phyloP scores from a whole-genome alignment of 129 eudicot genomes.

The Silybum marianum region DNA sequence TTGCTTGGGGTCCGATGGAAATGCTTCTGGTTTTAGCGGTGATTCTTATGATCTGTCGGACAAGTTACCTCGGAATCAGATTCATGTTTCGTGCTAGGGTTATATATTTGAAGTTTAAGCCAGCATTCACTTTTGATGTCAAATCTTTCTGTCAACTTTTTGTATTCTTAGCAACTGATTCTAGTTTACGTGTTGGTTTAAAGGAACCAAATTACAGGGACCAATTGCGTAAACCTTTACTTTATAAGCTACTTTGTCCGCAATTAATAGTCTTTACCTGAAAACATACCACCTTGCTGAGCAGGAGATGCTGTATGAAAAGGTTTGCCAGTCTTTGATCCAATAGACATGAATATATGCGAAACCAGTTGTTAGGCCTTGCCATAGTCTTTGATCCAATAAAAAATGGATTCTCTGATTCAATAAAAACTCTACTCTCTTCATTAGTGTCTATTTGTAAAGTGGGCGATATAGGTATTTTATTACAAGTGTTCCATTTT shows the following conservation, averaged over 20 bases:
- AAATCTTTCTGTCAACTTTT: not conserved
- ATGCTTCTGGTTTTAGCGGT: slow-evolving; percentile 9
- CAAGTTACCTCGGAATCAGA: not conserved
- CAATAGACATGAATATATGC: not conserved
- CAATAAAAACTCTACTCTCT: not conserved
- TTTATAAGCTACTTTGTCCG: not conserved
- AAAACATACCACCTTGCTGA: not conserved
- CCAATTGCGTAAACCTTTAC: not conserved
- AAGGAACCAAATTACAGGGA: not conserved
- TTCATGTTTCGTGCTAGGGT: not conserved
- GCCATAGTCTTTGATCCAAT: not conserved
- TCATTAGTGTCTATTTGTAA: not conserved
- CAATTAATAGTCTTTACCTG: not conserved
- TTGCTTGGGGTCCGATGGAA: slow-evolving; percentile 3
- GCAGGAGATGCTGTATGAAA: not conserved
- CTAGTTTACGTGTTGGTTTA: not conserved
- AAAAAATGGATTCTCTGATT: not conserved
- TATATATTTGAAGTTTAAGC: not conserved
- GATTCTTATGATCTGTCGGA: not conserved
- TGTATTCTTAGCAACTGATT: slow-evolving; percentile 1
- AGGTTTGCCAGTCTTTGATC: not conserved
- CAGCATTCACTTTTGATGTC: not conserved
- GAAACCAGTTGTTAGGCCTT: not conserved
- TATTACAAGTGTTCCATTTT: not conserved
- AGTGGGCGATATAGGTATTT: not conserved